Base-by-base conservation (phyloP, 140 eudicot genomes). In the Oenanthe javanica region DNA sequence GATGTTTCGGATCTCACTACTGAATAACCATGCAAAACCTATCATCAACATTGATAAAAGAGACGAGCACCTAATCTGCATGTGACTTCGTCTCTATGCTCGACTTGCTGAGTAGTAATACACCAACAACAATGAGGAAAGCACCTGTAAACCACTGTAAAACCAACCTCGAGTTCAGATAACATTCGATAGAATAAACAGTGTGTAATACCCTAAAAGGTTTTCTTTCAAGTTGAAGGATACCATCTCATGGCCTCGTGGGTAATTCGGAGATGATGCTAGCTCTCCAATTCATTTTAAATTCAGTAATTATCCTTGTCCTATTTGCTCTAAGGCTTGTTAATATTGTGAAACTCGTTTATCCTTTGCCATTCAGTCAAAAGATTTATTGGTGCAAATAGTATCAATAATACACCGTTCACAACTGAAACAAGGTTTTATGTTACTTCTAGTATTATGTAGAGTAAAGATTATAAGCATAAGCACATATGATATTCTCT, bases 101-200 rank as follows among this genome's bases (percentile, higher is more conserved):
- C 57, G 98, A 92, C 86, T 88, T 94, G 75, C 97, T 90, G 73
- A 94, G 93, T 78, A 92, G 77, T 18, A 94, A 85, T 21, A 94
- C 97, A 79, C 98, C 98, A 82, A 82, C 75, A 55, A 94, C 97
- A 74, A 94, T 92, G 57, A 94, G 93, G 79, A 80, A 3, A 13
- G 98, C 98, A 75, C 98, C 97, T 86, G 91, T 91, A 87, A 94
- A 94, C 98, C 98, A 94, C 98, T 94, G 90, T 15, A 75, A 84
- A 40, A 78, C 81, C 50, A 59, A 55, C 31, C 74, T 80, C 11
- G 46, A 38, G 31, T 76, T 86, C 83, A 85, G 77, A 83, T 49
- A 66, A 70, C 23, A 79, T 15, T 21, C 3, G n/a, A 76, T 40
- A 23, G 14, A 77, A 31, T 16, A 12, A 25, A n/a, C 51, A 54